Percentiles rank a stretch among this genome's conserved stretches.
These are phyloP conservation scores for Curvularia sp. DNA, from an alignment of 2,329 filamentous ascomycete species.

Conservation along the genomic window DNA sequence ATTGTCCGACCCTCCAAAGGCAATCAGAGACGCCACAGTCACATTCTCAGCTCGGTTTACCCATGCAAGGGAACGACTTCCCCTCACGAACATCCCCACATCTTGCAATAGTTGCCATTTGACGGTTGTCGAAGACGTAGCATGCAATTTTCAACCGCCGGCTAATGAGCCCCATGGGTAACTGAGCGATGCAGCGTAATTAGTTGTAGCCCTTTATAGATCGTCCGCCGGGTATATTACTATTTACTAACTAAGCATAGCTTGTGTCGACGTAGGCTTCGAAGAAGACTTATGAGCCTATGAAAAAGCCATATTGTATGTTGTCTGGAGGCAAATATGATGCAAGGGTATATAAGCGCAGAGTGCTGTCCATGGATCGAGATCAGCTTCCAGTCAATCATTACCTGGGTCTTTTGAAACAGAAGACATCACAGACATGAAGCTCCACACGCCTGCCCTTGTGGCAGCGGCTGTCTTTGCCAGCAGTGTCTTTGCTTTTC, in stretches of 20 bases:
- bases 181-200: not conserved
- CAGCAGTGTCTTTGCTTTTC: constrained; percentile 3
- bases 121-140: not conserved
- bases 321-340: not conserved
- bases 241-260: not conserved
- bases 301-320: not conserved
- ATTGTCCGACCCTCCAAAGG: not conserved
- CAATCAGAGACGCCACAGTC: not conserved
- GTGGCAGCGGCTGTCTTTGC: not conserved
- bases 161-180: constrained; percentile 10
- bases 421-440: constrained; percentile 3
- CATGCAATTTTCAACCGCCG: constrained; percentile 4
- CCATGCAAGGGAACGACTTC: not conserved
- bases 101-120: not conserved
- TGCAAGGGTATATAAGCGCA: constrained; percentile 6
- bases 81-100: constrained; percentile 1
- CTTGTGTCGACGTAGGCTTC: not conserved
- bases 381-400: not conserved
- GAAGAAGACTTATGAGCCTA: not conserved
- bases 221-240: constrained; percentile 12
- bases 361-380: not conserved
- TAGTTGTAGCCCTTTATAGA: not conserved
- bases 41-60: not conserved
- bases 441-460: not conserved
- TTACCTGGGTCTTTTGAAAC: not conserved